These are phyloP conservation scores for Epipyxis sp. DNA, from an alignment of 108 stramenopile species.

Conservation along the genomic window DNA sequence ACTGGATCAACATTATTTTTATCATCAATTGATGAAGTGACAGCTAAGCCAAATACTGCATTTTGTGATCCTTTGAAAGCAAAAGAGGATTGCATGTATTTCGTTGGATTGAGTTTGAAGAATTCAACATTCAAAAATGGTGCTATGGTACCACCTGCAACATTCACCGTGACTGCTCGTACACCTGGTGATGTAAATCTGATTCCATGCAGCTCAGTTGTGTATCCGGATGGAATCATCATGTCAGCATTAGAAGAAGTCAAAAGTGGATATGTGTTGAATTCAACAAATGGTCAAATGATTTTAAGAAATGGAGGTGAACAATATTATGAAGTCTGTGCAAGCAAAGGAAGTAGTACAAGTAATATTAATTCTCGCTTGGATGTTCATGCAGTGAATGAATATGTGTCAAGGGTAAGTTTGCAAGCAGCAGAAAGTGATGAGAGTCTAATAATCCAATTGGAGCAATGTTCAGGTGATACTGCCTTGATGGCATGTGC, in stretches of 20 bases:
- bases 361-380: too few relatives aligned
- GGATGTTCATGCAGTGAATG: too few relatives aligned
- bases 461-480: constrained; percentile 19
- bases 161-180: constrained; percentile 13
- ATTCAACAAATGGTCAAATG: too few relatives aligned
- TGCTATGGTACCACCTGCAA: neutral
- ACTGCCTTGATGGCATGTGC: constrained; percentile 17
- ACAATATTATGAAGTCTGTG: neutral
- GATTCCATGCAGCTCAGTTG: neutral
- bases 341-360: neutral
- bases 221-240: neutral
- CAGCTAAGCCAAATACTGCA: neutral
- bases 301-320: too few relatives aligned
- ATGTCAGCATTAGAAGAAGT: neutral
- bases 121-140: neutral
- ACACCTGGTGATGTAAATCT: constrained; percentile 14
- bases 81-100: constrained; percentile 12
- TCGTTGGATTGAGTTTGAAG: neutral
- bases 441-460: constrained; percentile 22
- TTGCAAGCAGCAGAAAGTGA: constrained; percentile 5
- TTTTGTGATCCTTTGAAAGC: neutral
- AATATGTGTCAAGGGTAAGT: too few relatives aligned
- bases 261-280: too few relatives aligned
- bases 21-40: neutral
- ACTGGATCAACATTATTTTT: neutral